phyloP scores from a whole-genome alignment of 148 eudicot species.

The Rhododendron ovatum region DNA sequence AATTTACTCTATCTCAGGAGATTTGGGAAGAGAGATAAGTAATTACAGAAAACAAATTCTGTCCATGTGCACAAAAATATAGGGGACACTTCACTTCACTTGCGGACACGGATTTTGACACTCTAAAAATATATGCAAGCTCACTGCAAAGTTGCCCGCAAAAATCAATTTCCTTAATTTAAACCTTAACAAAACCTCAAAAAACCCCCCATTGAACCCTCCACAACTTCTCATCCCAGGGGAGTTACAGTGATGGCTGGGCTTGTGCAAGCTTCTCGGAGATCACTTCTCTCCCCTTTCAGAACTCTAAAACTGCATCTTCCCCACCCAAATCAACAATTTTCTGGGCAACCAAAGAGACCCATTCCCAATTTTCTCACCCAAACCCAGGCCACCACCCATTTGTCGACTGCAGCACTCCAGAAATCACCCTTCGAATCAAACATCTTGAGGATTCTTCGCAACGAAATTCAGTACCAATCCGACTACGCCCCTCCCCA shows the following conservation, averaged over 20 bases:
- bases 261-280: not conserved
- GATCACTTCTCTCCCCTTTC: not conserved
- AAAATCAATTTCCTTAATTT: too few species aligned
- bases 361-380: not conserved
- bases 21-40: too few species aligned
- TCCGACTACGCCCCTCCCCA: constrained; percentile 29
- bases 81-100: too few species aligned
- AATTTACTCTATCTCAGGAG: too few species aligned
- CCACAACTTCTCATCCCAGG: not conserved
- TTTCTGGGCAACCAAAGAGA: not conserved
- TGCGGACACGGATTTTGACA: too few species aligned
- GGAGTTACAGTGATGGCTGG: not conserved
- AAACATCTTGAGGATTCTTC: constrained; percentile 19
- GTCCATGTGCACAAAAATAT: fast-evolving
- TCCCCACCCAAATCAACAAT: not conserved
- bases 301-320: not conserved
- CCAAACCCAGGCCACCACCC: not conserved
- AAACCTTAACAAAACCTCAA: not conserved
- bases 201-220: not conserved
- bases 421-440: constrained; percentile 16
- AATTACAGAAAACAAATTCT: too few species aligned
- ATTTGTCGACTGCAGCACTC: not conserved
- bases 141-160: too few species aligned
- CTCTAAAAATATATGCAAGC: too few species aligned
- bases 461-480: constrained; percentile 23